These are phyloP conservation scores for Zea luxurians DNA, from an alignment of 176 grass and related monocot genomes.

Conservation along the genomic window DNA sequence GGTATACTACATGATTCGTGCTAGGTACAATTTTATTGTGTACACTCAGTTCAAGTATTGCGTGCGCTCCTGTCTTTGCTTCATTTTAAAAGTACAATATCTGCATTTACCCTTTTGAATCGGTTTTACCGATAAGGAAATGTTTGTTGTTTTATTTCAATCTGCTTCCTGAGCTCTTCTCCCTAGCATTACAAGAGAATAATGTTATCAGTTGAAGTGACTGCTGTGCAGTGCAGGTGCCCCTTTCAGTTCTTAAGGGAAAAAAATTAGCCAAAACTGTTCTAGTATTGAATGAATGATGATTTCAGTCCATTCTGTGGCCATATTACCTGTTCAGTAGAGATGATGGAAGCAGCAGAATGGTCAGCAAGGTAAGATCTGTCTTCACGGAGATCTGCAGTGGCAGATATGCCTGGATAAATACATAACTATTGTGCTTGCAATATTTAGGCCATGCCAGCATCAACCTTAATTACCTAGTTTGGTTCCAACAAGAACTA, in stretches of 20 bases:
- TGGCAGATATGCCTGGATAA: neutral
- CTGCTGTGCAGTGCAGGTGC: neutral
- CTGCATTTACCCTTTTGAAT: too few species aligned
- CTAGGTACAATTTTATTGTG: too few species aligned
- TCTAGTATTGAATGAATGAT: neutral
- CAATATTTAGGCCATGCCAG: neutral
- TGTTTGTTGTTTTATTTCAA: too few species aligned
- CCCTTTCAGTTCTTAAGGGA: neutral
- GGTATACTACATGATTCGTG: too few species aligned
- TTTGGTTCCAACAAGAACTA: constrained; percentile 87
- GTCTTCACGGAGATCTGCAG: constrained; percentile 71
- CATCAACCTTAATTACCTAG: constrained; percentile 44
- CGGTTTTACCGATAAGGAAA: too few species aligned
- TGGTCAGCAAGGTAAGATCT: constrained; percentile 66
- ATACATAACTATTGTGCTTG: neutral
- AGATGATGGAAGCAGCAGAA: constrained; percentile 60
- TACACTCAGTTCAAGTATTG: too few species aligned
- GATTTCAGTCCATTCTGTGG: neutral
- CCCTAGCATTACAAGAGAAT: constrained; percentile 45
- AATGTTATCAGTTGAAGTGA: neutral
- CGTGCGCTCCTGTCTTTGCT: too few species aligned
- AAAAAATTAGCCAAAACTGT: neutral
- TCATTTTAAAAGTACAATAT: too few species aligned
- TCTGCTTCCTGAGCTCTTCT: constrained; percentile 65
- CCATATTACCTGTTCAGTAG: constrained; percentile 53